These are phyloP conservation scores for Ceratobasidium sp. DNA, from an alignment of 1,284 basidiomycete genomes.

Conservation along the genomic window DNA sequence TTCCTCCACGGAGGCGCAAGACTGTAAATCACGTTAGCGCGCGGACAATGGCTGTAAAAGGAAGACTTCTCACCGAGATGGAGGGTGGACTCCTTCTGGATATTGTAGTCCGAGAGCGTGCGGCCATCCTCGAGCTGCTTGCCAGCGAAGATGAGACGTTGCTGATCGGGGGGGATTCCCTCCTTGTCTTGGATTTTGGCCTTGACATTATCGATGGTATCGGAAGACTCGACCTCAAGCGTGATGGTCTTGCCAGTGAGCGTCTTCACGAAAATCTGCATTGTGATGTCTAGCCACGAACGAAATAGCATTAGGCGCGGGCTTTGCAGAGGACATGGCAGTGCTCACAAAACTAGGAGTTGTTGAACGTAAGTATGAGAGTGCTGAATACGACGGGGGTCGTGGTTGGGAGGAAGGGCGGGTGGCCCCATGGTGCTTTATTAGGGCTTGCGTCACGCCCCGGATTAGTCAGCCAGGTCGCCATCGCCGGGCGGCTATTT, in stretches of 20 bases:
- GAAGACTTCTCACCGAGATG: constrained; percentile 65
- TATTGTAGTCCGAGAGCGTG: constrained; percentile 90
- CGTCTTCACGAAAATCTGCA: constrained; percentile 98
- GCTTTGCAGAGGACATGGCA: not conserved
- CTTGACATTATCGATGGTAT: constrained; percentile 65
- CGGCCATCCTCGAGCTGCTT: constrained; percentile 97
- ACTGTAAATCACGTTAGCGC: constrained; percentile 48
- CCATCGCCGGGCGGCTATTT: not conserved
- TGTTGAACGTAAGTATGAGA: constrained; percentile 8
- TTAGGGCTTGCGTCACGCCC: constrained; percentile 31
- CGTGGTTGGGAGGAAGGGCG: constrained; percentile 16
- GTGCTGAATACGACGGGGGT: constrained; percentile 16
- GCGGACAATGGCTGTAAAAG: constrained; percentile 45
- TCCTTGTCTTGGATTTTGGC: constrained; percentile 59
- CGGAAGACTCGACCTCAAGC: constrained; percentile 58
- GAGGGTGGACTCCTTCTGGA: constrained; percentile 95
- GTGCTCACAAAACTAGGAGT: constrained; percentile 12
- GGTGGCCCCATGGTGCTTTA: constrained; percentile 3
- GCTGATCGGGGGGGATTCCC: constrained; percentile 58
- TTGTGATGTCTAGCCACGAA: constrained; percentile 76
- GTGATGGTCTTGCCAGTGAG: constrained; percentile 99
- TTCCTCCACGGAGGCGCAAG: constrained; percentile 58
- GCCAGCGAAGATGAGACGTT: constrained; percentile 97
- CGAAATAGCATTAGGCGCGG: not conserved
- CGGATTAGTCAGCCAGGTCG: constrained; percentile 2